Percentiles rank a stretch among this genome's conserved stretches.
phyloP scores from a whole-genome alignment of 441 rosid genomes.

The Iberis amara region DNA sequence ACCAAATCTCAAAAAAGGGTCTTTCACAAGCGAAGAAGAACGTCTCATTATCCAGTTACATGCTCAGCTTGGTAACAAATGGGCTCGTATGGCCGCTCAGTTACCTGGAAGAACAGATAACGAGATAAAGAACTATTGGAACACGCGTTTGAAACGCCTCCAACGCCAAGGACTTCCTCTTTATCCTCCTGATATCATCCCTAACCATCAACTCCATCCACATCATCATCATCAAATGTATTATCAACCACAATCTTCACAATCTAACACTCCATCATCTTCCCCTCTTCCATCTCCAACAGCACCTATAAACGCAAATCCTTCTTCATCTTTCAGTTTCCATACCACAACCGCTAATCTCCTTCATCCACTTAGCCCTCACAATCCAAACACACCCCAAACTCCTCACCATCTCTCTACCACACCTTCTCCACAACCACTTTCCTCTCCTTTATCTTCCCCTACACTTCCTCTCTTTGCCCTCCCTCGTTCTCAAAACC shows the following conservation, averaged over 20 bases:
- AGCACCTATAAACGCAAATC: constrained; percentile 30
- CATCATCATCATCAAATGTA: constrained; percentile 25
- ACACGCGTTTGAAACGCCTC: constrained; percentile 72
- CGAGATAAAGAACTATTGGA: constrained; percentile 93
- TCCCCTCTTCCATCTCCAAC: constrained; percentile 30
- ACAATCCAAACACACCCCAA: constrained; percentile 28
- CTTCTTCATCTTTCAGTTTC: constrained; percentile 45
- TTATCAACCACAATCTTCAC: constrained; percentile 30
- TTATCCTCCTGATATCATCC: constrained; percentile 61
- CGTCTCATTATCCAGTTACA: constrained; percentile 69
- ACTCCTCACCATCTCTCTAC: constrained; percentile 31
- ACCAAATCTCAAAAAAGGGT: constrained; percentile 73
- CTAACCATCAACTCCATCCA: constrained; percentile 36
- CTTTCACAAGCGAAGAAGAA: constrained; percentile 72
- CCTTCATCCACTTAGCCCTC: constrained; percentile 27
- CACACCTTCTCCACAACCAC: constrained; percentile 35
- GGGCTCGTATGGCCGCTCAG: constrained; percentile 96
- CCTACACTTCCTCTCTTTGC: constrained; percentile 49
- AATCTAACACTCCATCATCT: constrained; percentile 31
- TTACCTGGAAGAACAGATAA: constrained; percentile 94
- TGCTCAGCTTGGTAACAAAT: constrained; percentile 77
- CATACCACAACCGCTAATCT: constrained; percentile 33
- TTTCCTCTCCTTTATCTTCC: constrained; percentile 39
- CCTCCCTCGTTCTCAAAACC: constrained; percentile 13
- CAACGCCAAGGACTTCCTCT: constrained; percentile 81